Evolutionary conservation across 352 stramenopile species (phyloP).

Genomic region (Thraustochytrium striatum): DNA sequence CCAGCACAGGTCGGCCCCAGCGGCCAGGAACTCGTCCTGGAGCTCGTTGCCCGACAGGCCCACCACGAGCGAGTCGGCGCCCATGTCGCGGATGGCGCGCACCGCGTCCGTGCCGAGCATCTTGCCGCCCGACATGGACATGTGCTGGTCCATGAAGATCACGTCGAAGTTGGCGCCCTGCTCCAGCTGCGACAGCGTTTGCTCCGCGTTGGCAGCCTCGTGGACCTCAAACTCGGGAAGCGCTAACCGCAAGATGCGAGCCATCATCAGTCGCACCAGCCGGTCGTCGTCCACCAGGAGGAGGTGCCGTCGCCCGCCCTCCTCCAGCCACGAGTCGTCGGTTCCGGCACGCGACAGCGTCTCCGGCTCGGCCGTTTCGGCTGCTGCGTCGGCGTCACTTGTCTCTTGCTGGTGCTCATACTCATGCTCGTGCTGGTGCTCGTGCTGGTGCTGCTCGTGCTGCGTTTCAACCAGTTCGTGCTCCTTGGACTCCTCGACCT

Average conservation of each 20-base stretch:
- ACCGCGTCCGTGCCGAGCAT: neutral
- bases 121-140: neutral
- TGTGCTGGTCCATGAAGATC: neutral
- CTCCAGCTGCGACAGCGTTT: neutral
- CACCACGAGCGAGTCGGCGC: neutral
- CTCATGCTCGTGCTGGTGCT: too few relatives aligned
- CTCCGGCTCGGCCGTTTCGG: neutral
- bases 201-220: neutral
- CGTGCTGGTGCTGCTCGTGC: too few relatives aligned
- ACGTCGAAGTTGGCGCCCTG: neutral
- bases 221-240: neutral
- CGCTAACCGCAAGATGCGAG: neutral
- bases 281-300: neutral
- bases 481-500: too few relatives aligned
- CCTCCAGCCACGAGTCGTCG: neutral
- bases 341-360: neutral
- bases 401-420: too few relatives aligned
- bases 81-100: neutral
- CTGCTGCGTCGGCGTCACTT: too few relatives aligned
- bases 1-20: neutral
- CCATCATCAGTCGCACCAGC: neutral
- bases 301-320: neutral
- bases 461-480: too few relatives aligned
- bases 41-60: neutral
- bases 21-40: neutral